A percentile compares a stretch with the other conserved stretches of the same genome.
phyloP scores from a whole-genome alignment of 208 protist species.

The Acanthamoeba culbertsoni region DNA sequence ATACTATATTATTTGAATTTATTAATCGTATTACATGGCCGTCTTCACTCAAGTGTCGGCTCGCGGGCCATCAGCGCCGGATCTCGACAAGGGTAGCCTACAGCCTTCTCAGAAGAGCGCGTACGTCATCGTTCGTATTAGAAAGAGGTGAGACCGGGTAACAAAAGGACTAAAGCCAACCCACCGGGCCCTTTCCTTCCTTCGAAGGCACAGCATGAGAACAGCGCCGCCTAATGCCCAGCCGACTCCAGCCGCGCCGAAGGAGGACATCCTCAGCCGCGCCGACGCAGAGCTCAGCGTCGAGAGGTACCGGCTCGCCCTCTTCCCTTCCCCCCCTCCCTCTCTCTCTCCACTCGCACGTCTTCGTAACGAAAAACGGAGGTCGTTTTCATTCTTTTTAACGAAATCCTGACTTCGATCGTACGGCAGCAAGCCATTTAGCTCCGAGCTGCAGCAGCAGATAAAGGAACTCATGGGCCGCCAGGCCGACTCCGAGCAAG shows the following conservation, averaged over 20 bases:
- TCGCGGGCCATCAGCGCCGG: no score
- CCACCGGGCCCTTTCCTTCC: no score
- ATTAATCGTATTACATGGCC: no score
- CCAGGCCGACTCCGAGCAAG: neutral
- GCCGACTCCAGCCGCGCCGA: neutral
- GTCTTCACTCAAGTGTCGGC: no score
- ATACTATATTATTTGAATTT: no score
- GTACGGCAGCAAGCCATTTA: neutral
- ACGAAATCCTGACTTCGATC: neutral
- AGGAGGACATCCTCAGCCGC: neutral
- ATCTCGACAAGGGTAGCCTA: no score
- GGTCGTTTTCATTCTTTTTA: neutral
- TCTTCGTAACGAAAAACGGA: neutral
- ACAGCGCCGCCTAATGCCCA: neutral
- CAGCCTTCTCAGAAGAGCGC: no score
- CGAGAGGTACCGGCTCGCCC: neutral
- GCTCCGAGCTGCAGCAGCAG: constrained; percentile 6
- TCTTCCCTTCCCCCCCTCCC: neutral
- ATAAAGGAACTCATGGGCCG: constrained; percentile 31
- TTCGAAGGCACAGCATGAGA: no score
- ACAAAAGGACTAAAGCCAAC: no score
- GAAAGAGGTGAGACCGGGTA: no score
- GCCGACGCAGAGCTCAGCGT: neutral
- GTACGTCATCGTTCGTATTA: no score
- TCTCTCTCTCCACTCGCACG: neutral